These are phyloP conservation scores for Sphaerulina vaccinii DNA, from an alignment of 2,329 filamentous ascomycete species.

Conservation along the genomic window DNA sequence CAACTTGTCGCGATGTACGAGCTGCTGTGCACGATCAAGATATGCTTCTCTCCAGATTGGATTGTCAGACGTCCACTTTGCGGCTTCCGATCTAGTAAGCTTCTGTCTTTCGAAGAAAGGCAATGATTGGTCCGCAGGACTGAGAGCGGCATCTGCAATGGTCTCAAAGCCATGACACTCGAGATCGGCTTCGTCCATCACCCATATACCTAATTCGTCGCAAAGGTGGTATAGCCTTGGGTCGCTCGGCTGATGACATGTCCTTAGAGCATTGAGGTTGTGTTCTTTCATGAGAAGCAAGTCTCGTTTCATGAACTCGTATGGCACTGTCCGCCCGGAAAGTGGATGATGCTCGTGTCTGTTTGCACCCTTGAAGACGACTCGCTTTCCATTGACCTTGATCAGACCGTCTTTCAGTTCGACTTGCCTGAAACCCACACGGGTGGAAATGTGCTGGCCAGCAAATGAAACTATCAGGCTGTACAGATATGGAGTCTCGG, in stretches of 20 bases:
- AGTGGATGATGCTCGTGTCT: constrained; percentile 68
- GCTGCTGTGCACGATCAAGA: constrained; percentile 63
- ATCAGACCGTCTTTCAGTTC: constrained; percentile 62
- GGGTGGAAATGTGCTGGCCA: constrained; percentile 50
- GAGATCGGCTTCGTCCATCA: constrained; percentile 57
- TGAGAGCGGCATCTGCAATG: constrained; percentile 32
- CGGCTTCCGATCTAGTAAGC: constrained; percentile 54
- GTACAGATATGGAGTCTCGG: constrained; percentile 65
- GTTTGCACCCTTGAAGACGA: constrained; percentile 65
- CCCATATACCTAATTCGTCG: constrained; percentile 66
- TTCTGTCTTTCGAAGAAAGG: constrained; percentile 49
- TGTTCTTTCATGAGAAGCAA: constrained; percentile 67
- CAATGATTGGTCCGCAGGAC: constrained; percentile 55
- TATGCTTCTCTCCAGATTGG: constrained; percentile 63
- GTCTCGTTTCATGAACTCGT: constrained; percentile 61
- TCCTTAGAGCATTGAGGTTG: constrained; percentile 70
- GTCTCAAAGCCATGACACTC: constrained; percentile 49
- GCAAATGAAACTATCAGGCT: constrained; percentile 49
- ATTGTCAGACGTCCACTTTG: constrained; percentile 62
- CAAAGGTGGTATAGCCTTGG: constrained; percentile 59
- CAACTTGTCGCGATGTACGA: constrained; percentile 69
- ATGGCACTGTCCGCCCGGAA: constrained; percentile 62
- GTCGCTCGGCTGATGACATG: constrained; percentile 67
- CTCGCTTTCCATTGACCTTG: constrained; percentile 61
- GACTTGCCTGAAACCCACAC: constrained; percentile 63